A percentile compares a stretch with the other conserved stretches of the same genome.
These are phyloP conservation scores for Closterium sp. DNA, from an alignment of 139 green algal species.

Conservation along the genomic window DNA sequence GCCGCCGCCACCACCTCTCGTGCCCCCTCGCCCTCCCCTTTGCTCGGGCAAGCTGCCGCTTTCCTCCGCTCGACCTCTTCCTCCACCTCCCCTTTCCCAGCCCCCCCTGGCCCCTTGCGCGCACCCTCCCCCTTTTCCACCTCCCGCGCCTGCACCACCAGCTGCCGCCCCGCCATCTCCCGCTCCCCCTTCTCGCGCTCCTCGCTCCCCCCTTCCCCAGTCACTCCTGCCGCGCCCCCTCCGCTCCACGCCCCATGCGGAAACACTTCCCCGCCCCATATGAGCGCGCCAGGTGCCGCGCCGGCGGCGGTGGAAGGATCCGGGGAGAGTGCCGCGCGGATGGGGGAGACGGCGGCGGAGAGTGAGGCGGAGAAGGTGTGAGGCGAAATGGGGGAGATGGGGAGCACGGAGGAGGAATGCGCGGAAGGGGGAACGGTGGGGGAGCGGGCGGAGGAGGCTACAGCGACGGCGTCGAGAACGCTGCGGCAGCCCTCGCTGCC, in stretches of 20 bases:
- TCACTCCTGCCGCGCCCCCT: not conserved
- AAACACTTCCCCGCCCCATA: not conserved
- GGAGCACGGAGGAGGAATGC: not conserved
- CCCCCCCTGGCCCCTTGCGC: not conserved
- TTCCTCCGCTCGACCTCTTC: not conserved
- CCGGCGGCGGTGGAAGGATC: not conserved
- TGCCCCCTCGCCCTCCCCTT: not conserved
- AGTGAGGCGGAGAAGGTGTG: not conserved
- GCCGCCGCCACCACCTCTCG: not conserved
- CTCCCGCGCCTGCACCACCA: not conserved
- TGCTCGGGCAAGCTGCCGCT: not conserved
- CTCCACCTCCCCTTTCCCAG: not conserved
- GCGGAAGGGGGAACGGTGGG: not conserved
- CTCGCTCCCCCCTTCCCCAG: not conserved
- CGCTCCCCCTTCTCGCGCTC: not conserved
- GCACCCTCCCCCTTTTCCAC: not conserved
- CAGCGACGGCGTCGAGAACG: not conserved
- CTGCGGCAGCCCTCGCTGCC: not conserved
- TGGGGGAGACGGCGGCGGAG: not conserved
- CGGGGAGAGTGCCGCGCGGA: not conserved
- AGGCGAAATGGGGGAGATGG: not conserved
- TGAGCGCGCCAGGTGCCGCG: not conserved
- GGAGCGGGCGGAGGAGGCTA: not conserved
- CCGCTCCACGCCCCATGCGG: not conserved
- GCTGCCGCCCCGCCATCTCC: not conserved